A percentile compares a stretch with the other conserved stretches of the same genome.
These are phyloP conservation scores for Populus euphratica DNA, from an alignment of 345 rosid species.

Conservation along the genomic window DNA sequence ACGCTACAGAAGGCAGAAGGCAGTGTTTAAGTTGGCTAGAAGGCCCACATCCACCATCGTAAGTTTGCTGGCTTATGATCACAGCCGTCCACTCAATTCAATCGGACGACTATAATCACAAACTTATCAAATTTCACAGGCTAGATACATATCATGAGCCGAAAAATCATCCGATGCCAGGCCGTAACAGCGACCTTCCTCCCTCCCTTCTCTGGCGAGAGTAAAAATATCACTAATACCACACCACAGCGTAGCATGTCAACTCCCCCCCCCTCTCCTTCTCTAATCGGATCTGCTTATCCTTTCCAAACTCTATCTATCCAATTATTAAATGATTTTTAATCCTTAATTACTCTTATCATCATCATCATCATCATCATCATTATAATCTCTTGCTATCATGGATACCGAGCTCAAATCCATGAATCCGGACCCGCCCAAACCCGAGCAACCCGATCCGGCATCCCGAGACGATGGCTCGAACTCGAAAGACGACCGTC, in stretches of 20 bases:
- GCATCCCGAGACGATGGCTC: constrained; percentile 26
- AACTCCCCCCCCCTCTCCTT: background rate
- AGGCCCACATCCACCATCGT: background rate
- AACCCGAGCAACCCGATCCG: constrained; percentile 5
- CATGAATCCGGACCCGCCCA: constrained; percentile 36
- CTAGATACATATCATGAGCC: too few relatives aligned
- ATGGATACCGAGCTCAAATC: constrained; percentile 74
- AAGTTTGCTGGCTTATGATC: background rate
- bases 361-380: background rate
- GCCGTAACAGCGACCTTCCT: constrained; percentile 1
- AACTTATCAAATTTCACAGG: too few relatives aligned
- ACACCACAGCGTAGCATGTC: background rate
- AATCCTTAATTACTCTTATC: background rate
- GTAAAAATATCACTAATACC: background rate
- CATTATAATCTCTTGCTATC: background rate
- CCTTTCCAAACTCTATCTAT: background rate
- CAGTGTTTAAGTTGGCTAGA: background rate
- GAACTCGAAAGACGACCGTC: constrained; percentile 59
- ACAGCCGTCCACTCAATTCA: background rate
- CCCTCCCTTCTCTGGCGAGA: background rate
- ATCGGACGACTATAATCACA: background rate
- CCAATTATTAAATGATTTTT: background rate
- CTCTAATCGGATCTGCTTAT: background rate
- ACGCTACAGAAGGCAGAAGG: too few relatives aligned
- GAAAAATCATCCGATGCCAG: background rate